A percentile compares a stretch with the other conserved stretches of the same genome.
phyloP scores from a whole-genome alignment of 192 early-diverging fungal genomes.

The Backusella sp. region DNA sequence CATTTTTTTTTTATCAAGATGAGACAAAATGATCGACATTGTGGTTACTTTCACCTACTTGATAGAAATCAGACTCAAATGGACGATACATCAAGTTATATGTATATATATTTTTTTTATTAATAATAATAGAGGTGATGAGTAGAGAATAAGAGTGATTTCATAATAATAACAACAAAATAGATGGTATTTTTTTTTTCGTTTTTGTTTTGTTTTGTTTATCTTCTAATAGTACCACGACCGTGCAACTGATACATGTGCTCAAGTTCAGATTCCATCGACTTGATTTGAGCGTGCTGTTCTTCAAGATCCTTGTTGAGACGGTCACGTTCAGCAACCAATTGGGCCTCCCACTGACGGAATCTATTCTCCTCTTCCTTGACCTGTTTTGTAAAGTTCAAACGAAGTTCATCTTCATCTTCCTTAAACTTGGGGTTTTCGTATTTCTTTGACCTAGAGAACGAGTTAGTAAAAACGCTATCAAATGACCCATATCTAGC shows the following conservation, averaged over 20 bases:
- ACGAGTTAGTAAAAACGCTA: background rate
- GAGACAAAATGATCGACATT: too few species aligned
- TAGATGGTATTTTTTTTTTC: background rate
- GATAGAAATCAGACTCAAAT: background rate
- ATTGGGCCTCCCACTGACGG: conserved; percentile 97
- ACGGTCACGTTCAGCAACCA: conserved; percentile 97
- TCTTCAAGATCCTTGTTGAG: conserved; percentile 98
- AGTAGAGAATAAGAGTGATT: background rate
- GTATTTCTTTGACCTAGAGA: conserved; percentile 61
- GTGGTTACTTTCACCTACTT: background rate
- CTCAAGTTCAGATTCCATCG: conserved; percentile 84
- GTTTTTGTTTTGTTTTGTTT: background rate
- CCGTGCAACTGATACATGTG: conserved; percentile 25
- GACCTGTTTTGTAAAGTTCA: conserved; percentile 98
- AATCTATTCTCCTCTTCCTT: conserved; percentile 96
- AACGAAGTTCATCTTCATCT: conserved; percentile 93
- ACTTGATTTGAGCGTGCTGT: conserved; percentile 92
- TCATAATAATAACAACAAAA: background rate
- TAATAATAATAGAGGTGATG: background rate
- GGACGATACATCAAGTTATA: background rate
- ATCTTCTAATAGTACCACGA: conserved; percentile 30
- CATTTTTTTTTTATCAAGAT: too few species aligned
- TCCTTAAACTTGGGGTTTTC: conserved; percentile 97
- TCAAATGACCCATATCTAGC: background rate
- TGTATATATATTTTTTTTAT: background rate